phyloP scores from a whole-genome alignment of 2,329 filamentous ascomycete genomes.

The Microsporum ferrugineum region DNA sequence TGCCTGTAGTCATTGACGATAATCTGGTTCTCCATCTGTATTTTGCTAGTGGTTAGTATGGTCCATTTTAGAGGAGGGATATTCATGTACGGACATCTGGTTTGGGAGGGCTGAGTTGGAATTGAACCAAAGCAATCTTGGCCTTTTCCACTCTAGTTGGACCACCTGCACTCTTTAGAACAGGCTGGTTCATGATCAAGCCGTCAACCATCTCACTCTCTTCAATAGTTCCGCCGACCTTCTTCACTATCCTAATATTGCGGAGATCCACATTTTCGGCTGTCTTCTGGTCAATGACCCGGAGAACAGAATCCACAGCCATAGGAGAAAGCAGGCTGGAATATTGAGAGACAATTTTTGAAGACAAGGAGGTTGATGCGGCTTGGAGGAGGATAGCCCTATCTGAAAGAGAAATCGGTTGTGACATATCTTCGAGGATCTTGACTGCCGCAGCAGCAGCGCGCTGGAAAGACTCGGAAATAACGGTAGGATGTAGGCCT shows the following conservation, averaged over 20 bases:
- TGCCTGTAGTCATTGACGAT: slow-evolving; percentile 98
- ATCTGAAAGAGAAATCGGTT: slow-evolving; percentile 80
- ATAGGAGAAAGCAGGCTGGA: slow-evolving; percentile 91
- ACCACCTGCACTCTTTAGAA: slow-evolving; percentile 86
- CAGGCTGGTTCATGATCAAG: slow-evolving; percentile 79
- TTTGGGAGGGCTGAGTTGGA: slow-evolving; percentile 96
- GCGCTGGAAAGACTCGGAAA: slow-evolving; percentile 94
- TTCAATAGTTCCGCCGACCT: slow-evolving; percentile 94
- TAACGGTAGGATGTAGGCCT: slow-evolving; percentile 88
- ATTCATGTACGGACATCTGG: slow-evolving; percentile 57
- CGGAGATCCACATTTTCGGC: slow-evolving; percentile 93
- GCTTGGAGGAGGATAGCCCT: slow-evolving; percentile 86
- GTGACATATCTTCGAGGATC: slow-evolving; percentile 88
- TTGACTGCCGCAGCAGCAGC: slow-evolving; percentile 80
- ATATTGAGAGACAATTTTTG: slow-evolving; percentile 97
- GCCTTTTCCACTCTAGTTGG: slow-evolving; percentile 94
- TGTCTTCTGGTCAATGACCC: slow-evolving; percentile 89
- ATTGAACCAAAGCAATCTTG: slow-evolving; percentile 91
- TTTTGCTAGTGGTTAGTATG: slow-evolving; percentile 13
- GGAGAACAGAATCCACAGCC: slow-evolving; percentile 92
- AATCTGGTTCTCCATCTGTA: slow-evolving; percentile 96
- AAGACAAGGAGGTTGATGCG: slow-evolving; percentile 90
- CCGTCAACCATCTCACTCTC: slow-evolving; percentile 96
- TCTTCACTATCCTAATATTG: slow-evolving; percentile 96
- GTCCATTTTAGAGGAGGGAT: slow-evolving; percentile 13